Evolutionary conservation across 2,329 filamentous ascomycete genomes (phyloP), one percentile per base, ranked within the genome.

Genomic region (Trichoderma breve): DNA sequence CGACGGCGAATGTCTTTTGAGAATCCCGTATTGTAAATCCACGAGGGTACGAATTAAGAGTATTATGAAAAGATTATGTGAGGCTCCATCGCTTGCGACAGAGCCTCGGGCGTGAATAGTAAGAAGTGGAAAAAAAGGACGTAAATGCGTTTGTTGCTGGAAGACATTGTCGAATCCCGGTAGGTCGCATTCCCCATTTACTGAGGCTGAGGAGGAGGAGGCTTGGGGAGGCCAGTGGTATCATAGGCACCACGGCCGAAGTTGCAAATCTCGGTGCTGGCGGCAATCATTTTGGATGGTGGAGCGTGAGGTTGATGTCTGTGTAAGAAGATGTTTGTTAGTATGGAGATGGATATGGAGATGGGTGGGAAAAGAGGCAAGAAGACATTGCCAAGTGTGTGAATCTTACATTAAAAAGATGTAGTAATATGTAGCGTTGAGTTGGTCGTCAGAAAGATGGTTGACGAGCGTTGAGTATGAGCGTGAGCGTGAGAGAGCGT

Each of bases 171-270:
- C 36, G 24, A 28, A 51, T 69, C 55, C 66, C 53, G 32, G 60
- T 39, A 34, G 36, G 55, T 61, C 69, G 60, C 39, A 71, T 34
- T 55, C 67, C 36, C 55, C 43, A 71, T 69, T 81, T 80, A 83
- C 76, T 76, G 79, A 70, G 81, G 82, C 77, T 82, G 81, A 66
- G 82, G 82, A 69, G 82, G 83, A 32, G 82, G 82, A 71, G 85
- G 85, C 80, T 86, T 86, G 72, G 82, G 80, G 28, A 86, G 80
- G 61, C 84, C 84, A 28, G 85, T 86, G 74, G 84, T 86, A 75
- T 87, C 85, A 76, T 87, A 87, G 74, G 84, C 85, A 72, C 85
- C 85, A 72, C 85, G 82, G 73, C 84, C 85, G 83, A 86, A 86
- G 78, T 86, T 84, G 79, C 75, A 78, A 64, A 78, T 77, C 73